Evolutionary conservation across 208 protist species (phyloP).

Genomic region (Acanthamoeba lenticulata): DNA sequence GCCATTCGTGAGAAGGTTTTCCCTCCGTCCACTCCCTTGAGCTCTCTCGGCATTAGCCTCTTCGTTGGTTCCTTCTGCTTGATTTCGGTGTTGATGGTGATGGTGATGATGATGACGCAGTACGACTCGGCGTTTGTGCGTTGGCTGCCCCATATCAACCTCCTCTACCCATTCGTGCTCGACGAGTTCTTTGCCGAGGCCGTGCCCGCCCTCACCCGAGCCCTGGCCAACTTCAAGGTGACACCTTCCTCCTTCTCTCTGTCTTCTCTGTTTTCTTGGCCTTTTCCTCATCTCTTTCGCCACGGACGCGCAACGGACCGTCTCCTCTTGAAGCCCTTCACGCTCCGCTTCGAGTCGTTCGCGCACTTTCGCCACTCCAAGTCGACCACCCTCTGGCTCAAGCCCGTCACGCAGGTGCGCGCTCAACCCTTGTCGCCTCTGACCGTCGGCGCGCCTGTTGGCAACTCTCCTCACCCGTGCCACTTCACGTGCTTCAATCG

Average conservation of each 20-base stretch:
- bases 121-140: slow-evolving; percentile 57
- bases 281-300: background rate
- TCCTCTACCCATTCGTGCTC: slow-evolving; percentile 70
- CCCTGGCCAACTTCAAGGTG: slow-evolving; percentile 5
- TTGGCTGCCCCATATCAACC: slow-evolving; percentile 74
- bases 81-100: background rate
- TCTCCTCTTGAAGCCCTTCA: slow-evolving; percentile 38
- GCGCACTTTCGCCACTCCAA: slow-evolving; percentile 22
- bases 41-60: background rate
- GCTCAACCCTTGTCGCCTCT: background rate
- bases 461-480: background rate
- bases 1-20: background rate
- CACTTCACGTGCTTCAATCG: too few relatives aligned
- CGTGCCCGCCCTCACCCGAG: background rate
- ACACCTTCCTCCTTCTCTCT: background rate
- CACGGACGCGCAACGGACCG: background rate
- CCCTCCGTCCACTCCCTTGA: background rate
- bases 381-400: slow-evolving; percentile 62
- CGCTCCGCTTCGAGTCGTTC: slow-evolving; percentile 28
- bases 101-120: background rate
- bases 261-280: background rate
- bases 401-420: slow-evolving; percentile 37
- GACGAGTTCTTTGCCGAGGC: slow-evolving; percentile 11
- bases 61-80: background rate
- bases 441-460: too few relatives aligned